Evolutionary conservation across 805 yeast genomes (phyloP), one percentile per base, ranked within the genome.

Genomic region (Barnettozyma populi): DNA sequence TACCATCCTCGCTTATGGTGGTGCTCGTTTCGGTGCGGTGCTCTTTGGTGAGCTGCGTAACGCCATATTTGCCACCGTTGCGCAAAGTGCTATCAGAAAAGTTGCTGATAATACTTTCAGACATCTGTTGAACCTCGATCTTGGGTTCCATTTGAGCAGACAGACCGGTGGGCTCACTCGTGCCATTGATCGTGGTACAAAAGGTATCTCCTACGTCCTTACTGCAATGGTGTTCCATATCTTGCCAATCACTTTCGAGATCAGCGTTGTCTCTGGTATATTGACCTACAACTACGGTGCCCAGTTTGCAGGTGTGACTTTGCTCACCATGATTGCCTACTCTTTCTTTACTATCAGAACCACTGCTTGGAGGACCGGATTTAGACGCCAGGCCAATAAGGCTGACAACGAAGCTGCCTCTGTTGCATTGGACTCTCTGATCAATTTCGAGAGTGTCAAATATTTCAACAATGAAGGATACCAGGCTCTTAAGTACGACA

Each of bases 221-320:
- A 81, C 87, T 34, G 96, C 98, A 2, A 87, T 92, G 96, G 96
- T 94, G n/a, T 92, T 94, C 71, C 98, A 94, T 64, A 90, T 94
- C 34, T 72, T 92, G 31, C 99, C 99, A 8, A 86, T 92, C 36
- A 76, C 95, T 3, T 86, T 94, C 62, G 99, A 94, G 64, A 94
- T 94, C 45, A 76, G 86, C 3, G 84, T 94, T 47, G 99, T 94
- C 11, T 87, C 97, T 63, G 96, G 97, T 48, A 86, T 94, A 39
- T 71, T 94, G 55, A 89, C 97, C 14, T 92, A 90, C 64, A 92
- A 92, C 64, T 94, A 89, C 63, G 99, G 99, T 23, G 66, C 78
- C 2, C 74, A 83, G 21, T 94, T 89, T 70, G 97, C 99, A 2
- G 88, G 86, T 5, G 90, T 92, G 41, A 90, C 99, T 0, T 70